These are phyloP conservation scores for Hypoxylon trugodes DNA, from an alignment of 495 filamentous ascomycete genomes.

Conservation along the genomic window DNA sequence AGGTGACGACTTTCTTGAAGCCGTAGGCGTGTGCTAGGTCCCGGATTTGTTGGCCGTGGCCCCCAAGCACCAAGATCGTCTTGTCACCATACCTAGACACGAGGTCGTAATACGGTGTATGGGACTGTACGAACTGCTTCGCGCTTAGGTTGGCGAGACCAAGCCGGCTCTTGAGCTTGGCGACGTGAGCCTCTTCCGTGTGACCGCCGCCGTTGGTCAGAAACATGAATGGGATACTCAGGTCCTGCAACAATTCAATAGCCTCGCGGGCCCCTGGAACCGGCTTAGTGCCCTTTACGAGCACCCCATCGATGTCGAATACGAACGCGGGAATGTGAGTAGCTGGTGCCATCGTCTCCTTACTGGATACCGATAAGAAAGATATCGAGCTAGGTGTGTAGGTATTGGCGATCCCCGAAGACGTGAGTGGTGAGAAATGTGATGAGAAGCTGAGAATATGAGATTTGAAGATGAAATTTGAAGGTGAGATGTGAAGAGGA, in stretches of 20 bases:
- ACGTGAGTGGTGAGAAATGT: no score
- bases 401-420: no score
- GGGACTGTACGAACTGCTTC: slow-evolving; percentile 78
- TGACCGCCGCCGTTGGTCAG: slow-evolving; percentile 88
- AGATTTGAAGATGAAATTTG: no score
- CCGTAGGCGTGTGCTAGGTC: slow-evolving; percentile 78
- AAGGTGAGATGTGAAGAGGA: no score
- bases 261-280: slow-evolving; percentile 73
- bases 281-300: slow-evolving; percentile 74
- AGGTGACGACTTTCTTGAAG: slow-evolving; percentile 78
- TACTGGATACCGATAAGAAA: background rate
- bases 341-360: background rate
- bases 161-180: slow-evolving; percentile 68
- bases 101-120: slow-evolving; percentile 74
- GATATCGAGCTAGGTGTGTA: background rate
- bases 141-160: slow-evolving; percentile 63
- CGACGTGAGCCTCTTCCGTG: slow-evolving; percentile 71
- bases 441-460: no score
- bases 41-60: slow-evolving; percentile 74
- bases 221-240: slow-evolving; percentile 79
- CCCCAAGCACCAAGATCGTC: slow-evolving; percentile 75
- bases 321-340: slow-evolving; percentile 69
- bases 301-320: slow-evolving; percentile 90
- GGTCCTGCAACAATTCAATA: slow-evolving; percentile 67
- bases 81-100: slow-evolving; percentile 66